Base-by-base conservation (phyloP, 163 green algal species). In the Chlamydomonas reinhardtii region DNA sequence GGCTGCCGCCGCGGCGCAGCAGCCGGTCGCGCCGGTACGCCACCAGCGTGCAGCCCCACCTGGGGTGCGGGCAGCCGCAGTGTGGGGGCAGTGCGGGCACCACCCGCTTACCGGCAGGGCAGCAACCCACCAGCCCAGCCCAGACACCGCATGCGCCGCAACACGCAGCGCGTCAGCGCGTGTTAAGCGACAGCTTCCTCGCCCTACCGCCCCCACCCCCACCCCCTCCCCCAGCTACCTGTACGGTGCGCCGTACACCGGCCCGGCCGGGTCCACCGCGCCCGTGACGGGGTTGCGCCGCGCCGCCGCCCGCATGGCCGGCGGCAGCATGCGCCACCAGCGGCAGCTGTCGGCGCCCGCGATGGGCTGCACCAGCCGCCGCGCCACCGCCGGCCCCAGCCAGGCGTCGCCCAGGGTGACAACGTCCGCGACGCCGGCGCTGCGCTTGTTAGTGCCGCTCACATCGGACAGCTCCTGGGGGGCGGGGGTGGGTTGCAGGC, bases 351-450 rank as follows among this genome's bases (percentile, higher is more conserved):
- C 80, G 4, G 92, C 90, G 27, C 94, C 89, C 1, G 91, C 82
- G 6, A 98, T 94, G 35, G 95, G 94, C 87, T 95, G 94, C 19
- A 98, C 43, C n/a, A 97, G 89, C 0, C 94, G 88, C 0, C 83
- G 56, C 32, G 76, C 43, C 35, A 98, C 94, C 8, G 94, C 95
- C 14, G 91, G 83, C 1, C 39, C 91, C 79, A 98, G 90, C 94
- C 94, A 98, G 12, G 87, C 89, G 84, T 98, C 95, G 0, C 95
- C 95, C 73, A 98, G 73, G 3, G 92, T 97, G 2, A 96, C 92
- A 17, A 93, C 92, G 86, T 98, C 95, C 12, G 94, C 95, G 5
- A 74, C 85, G 70, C 87, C 86, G 74, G 89, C 84, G 39, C 86
- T 92, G 24, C 79, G 79, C 34, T 73, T 78, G 56, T 90, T 84